A percentile compares a stretch with the other conserved stretches of the same genome.
Conservation (phyloP, 2,329 filamentous ascomycete species). For the Trichoderma oligosporum region DNA sequence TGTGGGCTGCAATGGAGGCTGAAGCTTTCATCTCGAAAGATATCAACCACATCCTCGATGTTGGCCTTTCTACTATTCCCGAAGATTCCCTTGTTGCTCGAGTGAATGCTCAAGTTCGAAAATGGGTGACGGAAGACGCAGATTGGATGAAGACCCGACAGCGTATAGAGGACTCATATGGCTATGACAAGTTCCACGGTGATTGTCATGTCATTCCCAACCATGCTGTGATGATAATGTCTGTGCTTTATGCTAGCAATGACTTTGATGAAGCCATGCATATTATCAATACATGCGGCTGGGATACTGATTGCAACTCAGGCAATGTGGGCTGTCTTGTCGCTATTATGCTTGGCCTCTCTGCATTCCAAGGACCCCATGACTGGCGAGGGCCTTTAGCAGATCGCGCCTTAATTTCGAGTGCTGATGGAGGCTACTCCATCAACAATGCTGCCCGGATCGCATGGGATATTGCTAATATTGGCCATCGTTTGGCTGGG, state of each 20-base stretch:
- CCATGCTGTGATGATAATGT: constrained; percentile 34
- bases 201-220: constrained; percentile 35
- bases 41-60: constrained; percentile 32
- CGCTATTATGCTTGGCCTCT: constrained; percentile 34
- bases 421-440: constrained; percentile 36
- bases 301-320: constrained; percentile 40
- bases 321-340: constrained; percentile 37
- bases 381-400: constrained; percentile 37
- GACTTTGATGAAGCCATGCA: constrained; percentile 35
- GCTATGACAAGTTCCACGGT: constrained; percentile 31
- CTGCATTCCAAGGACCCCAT: constrained; percentile 25
- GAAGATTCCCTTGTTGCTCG: constrained; percentile 29
- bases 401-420: constrained; percentile 35
- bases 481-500: constrained; percentile 28
- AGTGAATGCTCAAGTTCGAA: constrained; percentile 31
- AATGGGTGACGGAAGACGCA: constrained; percentile 23
- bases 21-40: constrained; percentile 35
- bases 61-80: constrained; percentile 30
- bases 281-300: constrained; percentile 36
- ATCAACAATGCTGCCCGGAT: constrained; percentile 36
- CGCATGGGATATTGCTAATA: constrained; percentile 30
- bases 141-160: constrained; percentile 35
- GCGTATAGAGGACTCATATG: constrained; percentile 32
- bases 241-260: constrained; percentile 30
- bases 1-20: constrained; percentile 40